phyloP scores from a whole-genome alignment of 345 rosid species.

The Rhodomyrtus tomentosa region DNA sequence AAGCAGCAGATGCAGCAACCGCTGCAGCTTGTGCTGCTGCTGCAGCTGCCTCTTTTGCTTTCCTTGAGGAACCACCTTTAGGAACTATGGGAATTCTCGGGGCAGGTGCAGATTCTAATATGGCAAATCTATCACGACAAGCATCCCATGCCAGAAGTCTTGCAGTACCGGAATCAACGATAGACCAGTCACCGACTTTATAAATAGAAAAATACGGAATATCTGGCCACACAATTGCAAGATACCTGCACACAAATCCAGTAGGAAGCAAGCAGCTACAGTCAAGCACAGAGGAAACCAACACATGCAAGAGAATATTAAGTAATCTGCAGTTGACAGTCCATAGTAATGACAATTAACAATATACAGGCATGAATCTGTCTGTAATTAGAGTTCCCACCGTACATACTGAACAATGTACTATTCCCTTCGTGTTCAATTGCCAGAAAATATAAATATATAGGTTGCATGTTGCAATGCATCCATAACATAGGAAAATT shows the following conservation, averaged over 20 bases:
- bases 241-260: conserved; percentile 58
- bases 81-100: conserved; percentile 85
- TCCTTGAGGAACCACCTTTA: conserved; percentile 84
- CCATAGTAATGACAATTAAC: neutral
- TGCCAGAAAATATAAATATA: neutral
- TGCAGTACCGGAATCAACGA: conserved; percentile 97
- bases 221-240: conserved; percentile 97
- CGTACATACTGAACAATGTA: neutral
- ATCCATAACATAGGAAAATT: neutral
- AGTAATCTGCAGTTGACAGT: neutral
- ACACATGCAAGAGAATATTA: neutral
- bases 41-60: conserved; percentile 95
- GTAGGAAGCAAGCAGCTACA: neutral
- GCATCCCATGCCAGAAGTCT: conserved; percentile 96
- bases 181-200: conserved; percentile 92
- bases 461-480: neutral
- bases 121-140: conserved; percentile 87
- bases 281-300: neutral
- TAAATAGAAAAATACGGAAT: conserved; percentile 85
- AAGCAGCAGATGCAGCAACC: conserved; percentile 90
- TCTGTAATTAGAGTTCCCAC: neutral
- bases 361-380: neutral
- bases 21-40: conserved; percentile 98
- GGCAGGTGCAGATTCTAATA: conserved; percentile 70
- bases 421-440: neutral